Evolutionary conservation across 2,329 filamentous ascomycete species (phyloP), one percentile per base, ranked within the genome.

Genomic region (Simplicillium sp.): DNA sequence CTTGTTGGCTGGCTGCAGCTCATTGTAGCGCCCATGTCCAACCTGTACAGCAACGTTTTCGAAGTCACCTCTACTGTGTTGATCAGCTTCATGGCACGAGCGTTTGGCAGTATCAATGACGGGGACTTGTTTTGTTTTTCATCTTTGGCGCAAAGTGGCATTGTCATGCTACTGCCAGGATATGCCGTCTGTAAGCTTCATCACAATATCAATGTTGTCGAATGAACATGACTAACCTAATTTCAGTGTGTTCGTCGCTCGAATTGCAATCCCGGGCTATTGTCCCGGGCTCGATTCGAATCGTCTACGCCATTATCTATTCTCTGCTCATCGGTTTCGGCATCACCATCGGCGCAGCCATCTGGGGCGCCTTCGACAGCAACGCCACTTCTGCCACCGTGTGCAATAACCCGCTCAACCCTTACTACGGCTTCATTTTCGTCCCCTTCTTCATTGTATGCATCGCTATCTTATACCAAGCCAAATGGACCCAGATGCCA

Each of bases 401-500:
- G 3, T 70, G 77, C 54, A 8, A 50, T 14, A 38, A 67, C 41
- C 59, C 68, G 1, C 68, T 80, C 48, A 48, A 61, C 13, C 49
- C 55, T 2, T 54, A 61, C 43, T 58, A 61, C 37, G 74, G 72
- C 43, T 87, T 89, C 61, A 64, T 82, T 25, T 88, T 87, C 53
- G 87, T 90, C 0, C 75, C 83, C 0, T 58, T 73, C 7, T 94
- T 89, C 57, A 78, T 85, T 8, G 54, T 87, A 20, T 86, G 81
- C 51, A 71, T 90, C 32, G 78, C 82, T 37, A 66, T 88, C 42
- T 78, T 89, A 56, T 89, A 89, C 56, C 84, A 89, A 50, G 85
- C 83, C 32, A 87, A 87, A 58, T 87, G 79, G 76, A 84, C 79
- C 49, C 86, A 92, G 56, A 77, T 82, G 49, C 86, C 86, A 0